Conservation (phyloP, 192 early-diverging fungal genomes). For the Paraglomus brasilianum region DNA sequence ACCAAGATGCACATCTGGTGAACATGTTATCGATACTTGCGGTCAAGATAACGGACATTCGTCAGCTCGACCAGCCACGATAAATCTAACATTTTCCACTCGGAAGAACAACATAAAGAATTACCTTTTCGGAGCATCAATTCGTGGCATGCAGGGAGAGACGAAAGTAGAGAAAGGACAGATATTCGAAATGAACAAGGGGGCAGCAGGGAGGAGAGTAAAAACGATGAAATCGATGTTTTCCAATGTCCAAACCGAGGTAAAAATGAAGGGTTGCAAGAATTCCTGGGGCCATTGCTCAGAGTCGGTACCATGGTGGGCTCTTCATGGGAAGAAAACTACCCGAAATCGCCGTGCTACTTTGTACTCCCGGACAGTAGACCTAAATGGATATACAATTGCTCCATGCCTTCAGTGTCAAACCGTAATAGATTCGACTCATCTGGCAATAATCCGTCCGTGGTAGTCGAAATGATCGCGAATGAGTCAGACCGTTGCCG, state of each 20-base stretch:
- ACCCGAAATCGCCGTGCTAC: background rate
- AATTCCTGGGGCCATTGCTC: background rate
- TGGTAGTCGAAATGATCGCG: conserved; percentile 19
- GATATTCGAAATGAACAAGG: background rate
- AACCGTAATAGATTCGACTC: background rate
- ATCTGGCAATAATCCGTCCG: background rate
- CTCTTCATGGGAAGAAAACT: background rate
- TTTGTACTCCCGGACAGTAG: background rate
- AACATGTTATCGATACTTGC: background rate
- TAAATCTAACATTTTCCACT: background rate
- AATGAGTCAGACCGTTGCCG: conserved; percentile 10
- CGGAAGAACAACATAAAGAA: background rate
- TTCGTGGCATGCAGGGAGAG: background rate
- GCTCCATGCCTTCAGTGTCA: background rate
- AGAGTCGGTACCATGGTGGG: background rate
- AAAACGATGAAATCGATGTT: conserved; percentile 8
- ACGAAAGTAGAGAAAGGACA: background rate
- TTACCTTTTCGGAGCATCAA: conserved; percentile 10
- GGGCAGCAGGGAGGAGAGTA: background rate
- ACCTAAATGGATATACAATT: background rate
- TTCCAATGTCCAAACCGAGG: conserved; percentile 5
- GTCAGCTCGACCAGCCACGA: background rate
- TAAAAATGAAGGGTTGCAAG: conserved; percentile 2
- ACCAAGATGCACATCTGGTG: conserved; percentile 3
- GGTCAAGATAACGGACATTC: background rate